Evolutionary conservation across 352 stramenopile genomes (phyloP).

Genomic region (Globisporangium parvum): DNA sequence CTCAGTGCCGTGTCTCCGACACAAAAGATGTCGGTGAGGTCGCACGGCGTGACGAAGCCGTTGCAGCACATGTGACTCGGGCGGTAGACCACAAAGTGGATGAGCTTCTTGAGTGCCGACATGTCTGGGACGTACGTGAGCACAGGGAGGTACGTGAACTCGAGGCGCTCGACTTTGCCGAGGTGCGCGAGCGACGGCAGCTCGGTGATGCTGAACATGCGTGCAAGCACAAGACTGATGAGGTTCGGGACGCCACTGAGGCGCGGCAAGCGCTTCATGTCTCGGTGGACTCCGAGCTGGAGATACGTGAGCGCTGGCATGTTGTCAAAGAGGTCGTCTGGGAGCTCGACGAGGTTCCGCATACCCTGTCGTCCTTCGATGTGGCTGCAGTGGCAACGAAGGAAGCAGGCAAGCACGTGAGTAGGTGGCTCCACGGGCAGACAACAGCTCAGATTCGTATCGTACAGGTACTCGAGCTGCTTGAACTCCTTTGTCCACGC

Average conservation of each 20-base stretch:
- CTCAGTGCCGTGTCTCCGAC: neutral
- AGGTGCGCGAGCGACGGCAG: slow-evolving; percentile 23
- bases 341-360: slow-evolving; percentile 20
- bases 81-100: slow-evolving; percentile 22
- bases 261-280: slow-evolving; percentile 19
- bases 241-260: slow-evolving; percentile 27
- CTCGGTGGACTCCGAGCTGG: slow-evolving; percentile 24
- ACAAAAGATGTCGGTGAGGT: slow-evolving; percentile 24
- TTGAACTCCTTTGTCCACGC: slow-evolving; percentile 26
- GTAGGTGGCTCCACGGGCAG: neutral
- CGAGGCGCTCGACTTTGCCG: slow-evolving; percentile 17
- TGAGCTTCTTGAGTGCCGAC: slow-evolving; percentile 5
- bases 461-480: slow-evolving; percentile 36
- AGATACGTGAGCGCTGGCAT: slow-evolving; percentile 29
- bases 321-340: slow-evolving; percentile 22
- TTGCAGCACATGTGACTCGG: slow-evolving; percentile 28
- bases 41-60: slow-evolving; percentile 23
- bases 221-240: slow-evolving; percentile 21
- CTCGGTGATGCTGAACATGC: slow-evolving; percentile 12
- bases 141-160: slow-evolving; percentile 16
- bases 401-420: neutral
- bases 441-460: neutral
- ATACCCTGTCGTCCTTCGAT: slow-evolving; percentile 29
- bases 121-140: slow-evolving; percentile 22
- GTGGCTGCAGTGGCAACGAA: slow-evolving; percentile 22